phyloP scores from a whole-genome alignment of 352 stramenopile species.

The Phytophthora idaei region DNA sequence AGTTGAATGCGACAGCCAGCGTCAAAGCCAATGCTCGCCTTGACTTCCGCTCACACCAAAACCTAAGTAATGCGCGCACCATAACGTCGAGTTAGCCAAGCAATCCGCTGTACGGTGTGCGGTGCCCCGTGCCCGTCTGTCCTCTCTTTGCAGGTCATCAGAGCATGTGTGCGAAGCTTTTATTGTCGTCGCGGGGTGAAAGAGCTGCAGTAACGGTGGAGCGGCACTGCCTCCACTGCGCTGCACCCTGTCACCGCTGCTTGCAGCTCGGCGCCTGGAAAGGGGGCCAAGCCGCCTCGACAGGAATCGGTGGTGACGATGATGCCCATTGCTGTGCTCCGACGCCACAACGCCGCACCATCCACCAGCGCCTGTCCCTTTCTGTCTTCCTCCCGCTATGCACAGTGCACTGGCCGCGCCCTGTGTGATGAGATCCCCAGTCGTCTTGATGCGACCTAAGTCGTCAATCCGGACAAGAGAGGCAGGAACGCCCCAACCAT shows the following conservation, averaged over 20 bases:
- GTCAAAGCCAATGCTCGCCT: neutral
- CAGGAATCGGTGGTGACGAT: slow-evolving; percentile 6
- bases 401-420: neutral
- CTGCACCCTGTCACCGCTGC: slow-evolving; percentile 22
- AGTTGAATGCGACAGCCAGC: neutral
- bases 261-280: slow-evolving; percentile 33
- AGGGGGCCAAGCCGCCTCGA: slow-evolving; percentile 10
- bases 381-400: slow-evolving; percentile 22
- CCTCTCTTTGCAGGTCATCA: slow-evolving; percentile 36
- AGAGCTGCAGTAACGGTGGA: neutral
- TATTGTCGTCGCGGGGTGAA: slow-evolving; percentile 7
- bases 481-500: slow-evolving; percentile 19
- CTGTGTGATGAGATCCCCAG: slow-evolving; percentile 26
- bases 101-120: slow-evolving; percentile 15
- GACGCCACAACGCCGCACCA: slow-evolving; percentile 28
- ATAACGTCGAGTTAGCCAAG: neutral
- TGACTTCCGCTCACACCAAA: neutral
- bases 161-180: slow-evolving; percentile 21
- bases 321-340: slow-evolving; percentile 9
- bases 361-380: slow-evolving; percentile 32
- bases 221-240: slow-evolving; percentile 5
- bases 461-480: slow-evolving; percentile 33
- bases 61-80: neutral
- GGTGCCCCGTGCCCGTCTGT: slow-evolving; percentile 17
- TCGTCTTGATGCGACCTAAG: slow-evolving; percentile 39